These are phyloP conservation scores for Furcasterigmium furcatum DNA, from an alignment of 2,329 filamentous ascomycete species.

Conservation along the genomic window DNA sequence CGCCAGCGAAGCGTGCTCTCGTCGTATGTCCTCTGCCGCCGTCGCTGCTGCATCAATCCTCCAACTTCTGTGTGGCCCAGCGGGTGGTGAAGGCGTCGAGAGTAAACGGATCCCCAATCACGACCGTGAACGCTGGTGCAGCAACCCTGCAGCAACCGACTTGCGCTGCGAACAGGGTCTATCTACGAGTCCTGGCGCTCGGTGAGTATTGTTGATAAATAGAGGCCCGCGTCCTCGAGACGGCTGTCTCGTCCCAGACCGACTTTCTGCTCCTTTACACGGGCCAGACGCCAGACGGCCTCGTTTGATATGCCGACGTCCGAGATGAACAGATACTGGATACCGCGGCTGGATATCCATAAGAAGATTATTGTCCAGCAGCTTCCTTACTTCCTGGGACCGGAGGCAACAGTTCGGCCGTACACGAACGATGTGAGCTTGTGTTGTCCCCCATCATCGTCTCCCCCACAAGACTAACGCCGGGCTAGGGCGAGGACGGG, in stretches of 20 bases:
- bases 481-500: conserved; percentile 53
- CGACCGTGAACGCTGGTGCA: no score
- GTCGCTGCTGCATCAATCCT: no score
- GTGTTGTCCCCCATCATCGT: conserved; percentile 16
- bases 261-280: not conserved
- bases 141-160: no score
- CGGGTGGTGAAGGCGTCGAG: no score
- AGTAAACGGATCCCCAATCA: no score
- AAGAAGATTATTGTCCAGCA: conserved; percentile 58
- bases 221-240: not conserved
- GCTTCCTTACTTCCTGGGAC: conserved; percentile 56
- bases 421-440: conserved; percentile 51
- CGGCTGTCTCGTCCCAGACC: no score
- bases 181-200: no score
- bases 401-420: conserved; percentile 53
- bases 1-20: not conserved
- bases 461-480: conserved; percentile 9
- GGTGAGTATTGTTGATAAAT: not conserved
- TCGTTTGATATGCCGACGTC: conserved; percentile 6
- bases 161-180: no score
- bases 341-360: conserved; percentile 56
- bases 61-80: no score
- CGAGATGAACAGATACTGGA: conserved; percentile 57
- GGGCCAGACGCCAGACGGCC: no score
- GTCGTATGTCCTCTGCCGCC: no score